These are phyloP conservation scores for Larix kaempferi DNA, from an alignment of 75 land plant genomes.

Conservation along the genomic window DNA sequence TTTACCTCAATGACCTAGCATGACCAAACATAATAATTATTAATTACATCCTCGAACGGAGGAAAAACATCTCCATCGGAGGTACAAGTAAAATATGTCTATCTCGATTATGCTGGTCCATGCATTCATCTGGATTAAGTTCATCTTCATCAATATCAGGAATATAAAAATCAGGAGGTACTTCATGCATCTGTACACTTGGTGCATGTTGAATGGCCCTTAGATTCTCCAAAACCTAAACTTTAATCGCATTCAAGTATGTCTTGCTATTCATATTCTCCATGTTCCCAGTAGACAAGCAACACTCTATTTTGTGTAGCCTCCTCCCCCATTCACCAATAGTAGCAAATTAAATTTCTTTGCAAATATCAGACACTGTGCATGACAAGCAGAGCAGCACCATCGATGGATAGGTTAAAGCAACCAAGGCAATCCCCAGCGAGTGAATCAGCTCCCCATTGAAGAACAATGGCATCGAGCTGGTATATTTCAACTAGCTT, in stretches of 20 bases:
- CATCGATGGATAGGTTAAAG: conserved; percentile 98
- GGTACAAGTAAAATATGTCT: no score
- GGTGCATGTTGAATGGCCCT: conserved; percentile 94
- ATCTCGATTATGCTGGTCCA: no score
- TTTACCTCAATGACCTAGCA: no score
- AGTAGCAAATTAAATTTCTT: conserved; percentile 90
- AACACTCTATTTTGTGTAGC: conserved; percentile 99
- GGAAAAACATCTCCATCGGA: no score
- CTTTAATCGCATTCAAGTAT: conserved; percentile 50
- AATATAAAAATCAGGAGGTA: conserved; percentile 95
- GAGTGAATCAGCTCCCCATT: conserved; percentile 99
- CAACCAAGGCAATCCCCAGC: conserved; percentile 99
- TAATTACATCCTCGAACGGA: no score
- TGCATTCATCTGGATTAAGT: conserved; percentile 84
- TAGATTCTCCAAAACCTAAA: conserved; percentile 86
- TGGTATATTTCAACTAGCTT: conserved; percentile 88
- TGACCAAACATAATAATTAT: no score
- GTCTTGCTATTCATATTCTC: no score
- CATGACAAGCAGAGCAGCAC: conserved; percentile 55
- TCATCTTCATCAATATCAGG: conserved; percentile 98
- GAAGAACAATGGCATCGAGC: conserved; percentile 95
- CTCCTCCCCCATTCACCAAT: conserved; percentile 99
- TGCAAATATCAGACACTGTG: conserved; percentile 93
- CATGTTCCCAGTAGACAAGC: conserved; percentile 35
- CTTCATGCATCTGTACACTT: conserved; percentile 99